Evolutionary conservation across 441 rosid species (phyloP).

Genomic region (Bruguiera hainesii): DNA sequence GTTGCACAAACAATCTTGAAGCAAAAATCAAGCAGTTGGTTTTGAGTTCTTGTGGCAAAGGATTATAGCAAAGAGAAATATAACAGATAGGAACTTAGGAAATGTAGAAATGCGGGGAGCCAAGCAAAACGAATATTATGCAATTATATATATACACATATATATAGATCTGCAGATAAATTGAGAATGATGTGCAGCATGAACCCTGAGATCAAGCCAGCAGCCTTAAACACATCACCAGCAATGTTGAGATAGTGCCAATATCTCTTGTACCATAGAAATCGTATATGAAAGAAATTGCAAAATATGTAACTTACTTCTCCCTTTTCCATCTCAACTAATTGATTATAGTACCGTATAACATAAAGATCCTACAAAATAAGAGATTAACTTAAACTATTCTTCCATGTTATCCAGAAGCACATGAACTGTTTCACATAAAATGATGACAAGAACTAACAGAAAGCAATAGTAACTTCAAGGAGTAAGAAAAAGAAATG

Average conservation of each 20-base stretch:
- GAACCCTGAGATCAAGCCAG: not conserved
- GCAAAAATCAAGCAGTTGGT: conserved; percentile 20
- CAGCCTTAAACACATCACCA: not conserved
- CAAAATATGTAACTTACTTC: conserved; percentile 57
- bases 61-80: not conserved
- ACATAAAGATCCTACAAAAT: conserved; percentile 63
- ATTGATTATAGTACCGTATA: conserved; percentile 57
- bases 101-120: not conserved
- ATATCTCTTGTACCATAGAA: not conserved
- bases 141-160: not conserved
- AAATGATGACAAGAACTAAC: not conserved
- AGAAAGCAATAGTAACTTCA: not conserved
- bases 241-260: not conserved
- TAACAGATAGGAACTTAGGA: not conserved
- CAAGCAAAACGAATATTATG: too few species aligned
- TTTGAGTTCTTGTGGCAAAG: conserved; percentile 6
- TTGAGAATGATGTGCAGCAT: not conserved
- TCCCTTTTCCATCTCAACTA: conserved; percentile 79
- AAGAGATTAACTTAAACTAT: not conserved
- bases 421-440: not conserved
- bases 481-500: not conserved
- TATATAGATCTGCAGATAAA: not conserved
- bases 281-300: conserved; percentile 6
- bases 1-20: conserved; percentile 88
- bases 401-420: not conserved